Percentiles rank a stretch among this genome's conserved stretches.
Conservation (phyloP, 2,329 filamentous ascomycete genomes). For the Fusarium sarcochroum region DNA sequence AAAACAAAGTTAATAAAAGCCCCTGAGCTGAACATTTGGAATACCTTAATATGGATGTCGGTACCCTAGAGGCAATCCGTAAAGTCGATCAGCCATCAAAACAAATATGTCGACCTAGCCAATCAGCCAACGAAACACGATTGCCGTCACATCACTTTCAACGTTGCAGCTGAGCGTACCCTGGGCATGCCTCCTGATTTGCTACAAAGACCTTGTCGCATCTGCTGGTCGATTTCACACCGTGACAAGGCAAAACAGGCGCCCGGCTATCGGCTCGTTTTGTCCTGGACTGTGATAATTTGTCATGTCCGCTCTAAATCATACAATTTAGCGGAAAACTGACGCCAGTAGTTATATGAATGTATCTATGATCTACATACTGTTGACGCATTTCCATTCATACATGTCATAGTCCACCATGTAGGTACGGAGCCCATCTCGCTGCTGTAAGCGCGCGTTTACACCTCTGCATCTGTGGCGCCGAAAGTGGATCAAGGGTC, state of each 20-base stretch:
- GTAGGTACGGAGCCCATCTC: not conserved
- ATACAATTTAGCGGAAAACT: too few relatives aligned
- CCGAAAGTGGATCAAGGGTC: constrained; percentile 25
- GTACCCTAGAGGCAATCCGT: not conserved
- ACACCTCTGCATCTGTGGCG: constrained; percentile 25
- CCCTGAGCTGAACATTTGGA: constrained; percentile 5
- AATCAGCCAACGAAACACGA: constrained; percentile 25
- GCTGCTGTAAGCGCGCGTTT: constrained; percentile 51
- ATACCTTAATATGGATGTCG: too few relatives aligned
- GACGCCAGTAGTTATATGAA: too few relatives aligned
- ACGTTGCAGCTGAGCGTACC: constrained; percentile 33
- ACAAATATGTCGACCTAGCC: not conserved
- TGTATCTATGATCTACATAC: too few relatives aligned
- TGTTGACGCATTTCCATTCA: too few relatives aligned
- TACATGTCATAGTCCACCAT: too few relatives aligned
- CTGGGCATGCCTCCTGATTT: constrained; percentile 32
- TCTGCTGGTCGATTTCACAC: constrained; percentile 31
- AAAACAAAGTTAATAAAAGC: constrained; percentile 1
- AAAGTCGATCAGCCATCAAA: constrained; percentile 13
- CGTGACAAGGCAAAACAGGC: constrained; percentile 27
- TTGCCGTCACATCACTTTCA: constrained; percentile 28
- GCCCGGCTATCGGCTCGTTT: constrained; percentile 25
- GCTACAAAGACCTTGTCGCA: constrained; percentile 28
- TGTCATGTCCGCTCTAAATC: not conserved
- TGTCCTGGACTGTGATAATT: not conserved